These are phyloP conservation scores for Tetracladium maxilliforme DNA, from an alignment of 2,329 filamentous ascomycete species.

Conservation along the genomic window DNA sequence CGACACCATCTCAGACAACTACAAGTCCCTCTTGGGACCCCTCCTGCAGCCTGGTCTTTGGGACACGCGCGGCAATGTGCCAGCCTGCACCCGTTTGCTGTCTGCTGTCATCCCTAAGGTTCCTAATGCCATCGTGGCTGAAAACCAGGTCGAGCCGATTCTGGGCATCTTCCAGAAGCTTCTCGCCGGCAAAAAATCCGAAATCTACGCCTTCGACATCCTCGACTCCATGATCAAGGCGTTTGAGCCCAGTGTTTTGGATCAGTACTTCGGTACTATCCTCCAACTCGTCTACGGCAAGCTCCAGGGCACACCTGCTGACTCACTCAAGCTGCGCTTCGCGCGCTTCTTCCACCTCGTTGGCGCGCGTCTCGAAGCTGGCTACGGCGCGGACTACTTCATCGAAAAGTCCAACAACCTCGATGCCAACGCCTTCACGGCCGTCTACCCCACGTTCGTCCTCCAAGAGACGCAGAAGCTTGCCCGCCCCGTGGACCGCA, in stretches of 20 bases:
- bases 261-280: slow-evolving; percentile 60
- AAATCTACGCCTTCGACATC: slow-evolving; percentile 78
- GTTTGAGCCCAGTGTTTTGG: slow-evolving; percentile 31
- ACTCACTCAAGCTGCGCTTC: slow-evolving; percentile 76
- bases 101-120: slow-evolving; percentile 72
- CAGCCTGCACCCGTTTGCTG: slow-evolving; percentile 74
- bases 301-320: slow-evolving; percentile 52
- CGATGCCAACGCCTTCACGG: slow-evolving; percentile 66
- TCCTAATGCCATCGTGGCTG: slow-evolving; percentile 54
- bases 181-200: slow-evolving; percentile 66
- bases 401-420: slow-evolving; percentile 71
- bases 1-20: slow-evolving; percentile 65
- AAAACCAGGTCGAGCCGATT: slow-evolving; percentile 73
- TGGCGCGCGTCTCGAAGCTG: slow-evolving; percentile 41
- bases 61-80: slow-evolving; percentile 87
- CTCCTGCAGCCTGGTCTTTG: slow-evolving; percentile 73
- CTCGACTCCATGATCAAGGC: slow-evolving; percentile 65
- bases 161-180: slow-evolving; percentile 95
- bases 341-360: slow-evolving; percentile 91
- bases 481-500: slow-evolving; percentile 75
- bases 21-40: slow-evolving; percentile 63
- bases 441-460: slow-evolving; percentile 76
- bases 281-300: slow-evolving; percentile 51
- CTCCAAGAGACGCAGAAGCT: slow-evolving; percentile 82
- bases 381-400: slow-evolving; percentile 88